phyloP scores from a whole-genome alignment of 192 early-diverging fungal genomes.

The Coemansia sp. region DNA sequence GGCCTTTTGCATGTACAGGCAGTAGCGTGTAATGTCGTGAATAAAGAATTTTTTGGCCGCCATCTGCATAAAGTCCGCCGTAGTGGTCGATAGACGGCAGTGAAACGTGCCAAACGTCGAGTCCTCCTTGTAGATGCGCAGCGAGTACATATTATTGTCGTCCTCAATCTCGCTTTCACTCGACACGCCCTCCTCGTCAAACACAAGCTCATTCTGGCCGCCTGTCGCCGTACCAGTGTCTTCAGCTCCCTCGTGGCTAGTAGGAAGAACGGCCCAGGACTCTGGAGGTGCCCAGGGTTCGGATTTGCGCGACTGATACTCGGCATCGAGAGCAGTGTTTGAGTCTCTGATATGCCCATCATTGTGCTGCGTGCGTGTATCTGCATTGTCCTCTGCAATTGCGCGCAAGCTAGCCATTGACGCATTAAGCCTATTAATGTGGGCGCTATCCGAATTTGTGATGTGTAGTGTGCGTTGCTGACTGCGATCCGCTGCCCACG shows the following conservation, averaged over 20 bases:
- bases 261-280: slow-evolving; percentile 68
- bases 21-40: slow-evolving; percentile 61
- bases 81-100: slow-evolving; percentile 65
- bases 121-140: slow-evolving; percentile 79
- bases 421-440: not conserved
- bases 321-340: slow-evolving; percentile 14
- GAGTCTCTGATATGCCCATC: not conserved
- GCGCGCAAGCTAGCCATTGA: slow-evolving; percentile 22
- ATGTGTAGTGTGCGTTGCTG: slow-evolving; percentile 20
- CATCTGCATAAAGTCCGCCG: slow-evolving; percentile 71
- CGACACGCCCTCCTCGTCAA: slow-evolving; percentile 28
- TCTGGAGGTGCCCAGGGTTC: slow-evolving; percentile 68
- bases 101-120: slow-evolving; percentile 78
- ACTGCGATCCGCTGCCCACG: slow-evolving; percentile 46
- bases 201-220: slow-evolving; percentile 30
- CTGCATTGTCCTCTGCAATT: not conserved
- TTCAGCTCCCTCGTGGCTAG: slow-evolving; percentile 39
- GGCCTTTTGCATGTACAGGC: slow-evolving; percentile 50
- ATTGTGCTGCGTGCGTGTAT: not conserved
- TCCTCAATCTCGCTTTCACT: slow-evolving; percentile 43
- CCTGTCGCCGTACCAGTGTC: slow-evolving; percentile 22
- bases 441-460: slow-evolving; percentile 1
- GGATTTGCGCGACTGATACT: slow-evolving; percentile 45
- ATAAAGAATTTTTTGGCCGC: slow-evolving; percentile 83
- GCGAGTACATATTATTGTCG: slow-evolving; percentile 54